Conservation (phyloP, 2,329 filamentous ascomycete genomes). For the Aspergillus ochraceus region DNA sequence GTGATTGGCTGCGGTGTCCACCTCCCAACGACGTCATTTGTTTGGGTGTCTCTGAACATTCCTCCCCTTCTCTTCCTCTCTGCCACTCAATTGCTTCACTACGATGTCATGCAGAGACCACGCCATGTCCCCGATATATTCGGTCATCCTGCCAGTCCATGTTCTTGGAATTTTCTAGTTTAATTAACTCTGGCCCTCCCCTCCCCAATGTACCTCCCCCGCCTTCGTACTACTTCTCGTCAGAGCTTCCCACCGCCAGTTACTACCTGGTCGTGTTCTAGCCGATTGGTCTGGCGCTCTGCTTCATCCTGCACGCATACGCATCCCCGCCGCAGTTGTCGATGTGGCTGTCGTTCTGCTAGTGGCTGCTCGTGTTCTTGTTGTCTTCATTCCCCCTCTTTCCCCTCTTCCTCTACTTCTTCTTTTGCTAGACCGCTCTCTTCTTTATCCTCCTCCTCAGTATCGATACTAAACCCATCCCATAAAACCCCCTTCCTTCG, state of each 20-base stretch:
- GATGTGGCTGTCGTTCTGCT: constrained; percentile 23
- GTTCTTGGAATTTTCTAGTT: not conserved
- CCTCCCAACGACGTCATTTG: constrained; percentile 12
- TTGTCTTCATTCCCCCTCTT: constrained; percentile 21
- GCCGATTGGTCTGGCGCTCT: not conserved
- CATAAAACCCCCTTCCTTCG: constrained; percentile 1
- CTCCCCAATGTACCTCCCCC: constrained; percentile 19
- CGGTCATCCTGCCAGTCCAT: not conserved
- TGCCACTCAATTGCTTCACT: not conserved
- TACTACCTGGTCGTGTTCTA: constrained; percentile 7
- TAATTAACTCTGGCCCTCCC: not conserved
- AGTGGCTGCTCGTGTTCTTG: constrained; percentile 23
- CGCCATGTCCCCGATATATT: not conserved
- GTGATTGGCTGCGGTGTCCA: constrained; percentile 8
- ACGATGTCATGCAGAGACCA: not conserved
- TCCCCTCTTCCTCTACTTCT: not conserved
- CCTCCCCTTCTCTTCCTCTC: not conserved
- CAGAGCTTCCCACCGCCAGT: constrained; percentile 15
- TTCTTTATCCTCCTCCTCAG: not conserved
- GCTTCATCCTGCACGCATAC: not conserved
- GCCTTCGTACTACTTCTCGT: constrained; percentile 11
- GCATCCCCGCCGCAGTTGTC: not conserved
- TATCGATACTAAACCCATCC: not conserved
- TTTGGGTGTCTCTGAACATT: not conserved
- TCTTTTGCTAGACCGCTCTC: not conserved